A percentile compares a stretch with the other conserved stretches of the same genome.
These are phyloP conservation scores for barrel medic (Medicago truncatula) DNA, from an alignment of 306 rosid species.

Conservation along the genomic window MtrunA17r5.0-ANR NC_053042.1:8558001-8558500, in stretches of 20 bases:
- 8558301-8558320: conserved; percentile 77
- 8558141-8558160: not conserved
- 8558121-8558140: not conserved
- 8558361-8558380: conserved; percentile 80
- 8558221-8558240: not conserved
- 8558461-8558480: not conserved
- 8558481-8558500: conserved; percentile 67
- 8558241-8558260: conserved; percentile 79
- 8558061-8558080: conserved; percentile 92
- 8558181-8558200: not conserved
- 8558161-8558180: not conserved
- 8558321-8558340: conserved; percentile 96
- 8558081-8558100: conserved; percentile 89
- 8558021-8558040: conserved; percentile 80
- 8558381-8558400: conserved; percentile 69
- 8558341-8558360: conserved; percentile 98
- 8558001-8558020: conserved; percentile 26
- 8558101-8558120: conserved; percentile 10
- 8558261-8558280: conserved; percentile 91
- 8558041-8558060: conserved; percentile 94
- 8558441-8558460: not conserved
- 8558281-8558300: conserved; percentile 67
- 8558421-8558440: no score
- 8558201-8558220: not conserved
- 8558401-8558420: not conserved